phyloP scores from a whole-genome alignment of 2,329 filamentous ascomycete species.

The Colletotrichum sp. region DNA sequence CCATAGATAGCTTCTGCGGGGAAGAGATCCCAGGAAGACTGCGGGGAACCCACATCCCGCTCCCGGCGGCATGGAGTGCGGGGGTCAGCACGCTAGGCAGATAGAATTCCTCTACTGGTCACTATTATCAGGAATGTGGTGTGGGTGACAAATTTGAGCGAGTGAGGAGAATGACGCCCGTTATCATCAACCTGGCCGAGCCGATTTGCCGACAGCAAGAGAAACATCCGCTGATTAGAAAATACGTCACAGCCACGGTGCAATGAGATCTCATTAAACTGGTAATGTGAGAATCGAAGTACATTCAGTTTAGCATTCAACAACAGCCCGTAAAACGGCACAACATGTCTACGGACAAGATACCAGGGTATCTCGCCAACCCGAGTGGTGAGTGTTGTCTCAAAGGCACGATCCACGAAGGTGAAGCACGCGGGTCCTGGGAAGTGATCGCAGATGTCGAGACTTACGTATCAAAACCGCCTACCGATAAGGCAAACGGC shows the following conservation, averaged over 20 bases:
- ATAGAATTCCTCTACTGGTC: not conserved
- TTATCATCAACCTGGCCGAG: not conserved
- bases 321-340: not conserved
- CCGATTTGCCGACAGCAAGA: not conserved
- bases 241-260: not conserved
- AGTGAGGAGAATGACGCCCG: not conserved
- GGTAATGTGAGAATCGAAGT: not conserved
- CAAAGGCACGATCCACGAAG: not conserved
- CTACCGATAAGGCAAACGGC: not conserved
- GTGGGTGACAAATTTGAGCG: not conserved
- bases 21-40: not conserved
- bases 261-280: not conserved
- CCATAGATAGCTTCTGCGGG: not conserved
- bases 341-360: not conserved
- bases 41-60: not conserved
- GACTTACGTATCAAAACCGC: not conserved
- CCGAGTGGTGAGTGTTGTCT: not conserved
- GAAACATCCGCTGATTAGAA: not conserved
- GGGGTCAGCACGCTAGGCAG: not conserved
- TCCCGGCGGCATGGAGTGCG: not conserved
- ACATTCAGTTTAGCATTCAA: not conserved
- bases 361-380: not conserved
- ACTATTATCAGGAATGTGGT: not conserved
- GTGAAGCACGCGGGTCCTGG: not conserved
- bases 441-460: not conserved